Conservation (phyloP, 2,329 filamentous ascomycete genomes). For the Hypoxylon rubiginosum region DNA sequence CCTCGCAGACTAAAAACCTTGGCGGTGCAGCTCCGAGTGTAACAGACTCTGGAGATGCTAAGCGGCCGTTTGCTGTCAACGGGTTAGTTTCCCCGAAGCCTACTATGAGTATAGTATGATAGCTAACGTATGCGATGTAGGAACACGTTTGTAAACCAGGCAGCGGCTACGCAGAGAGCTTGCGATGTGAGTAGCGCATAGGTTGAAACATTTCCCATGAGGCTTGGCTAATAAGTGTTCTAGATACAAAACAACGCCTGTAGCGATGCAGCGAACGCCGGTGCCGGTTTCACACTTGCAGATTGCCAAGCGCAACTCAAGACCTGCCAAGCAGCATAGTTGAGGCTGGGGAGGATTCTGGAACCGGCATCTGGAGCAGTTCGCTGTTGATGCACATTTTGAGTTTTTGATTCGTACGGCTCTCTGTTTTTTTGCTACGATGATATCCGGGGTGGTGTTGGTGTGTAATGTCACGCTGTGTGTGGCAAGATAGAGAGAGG, state of each 20-base stretch:
- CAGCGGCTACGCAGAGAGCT: slow-evolving; percentile 69
- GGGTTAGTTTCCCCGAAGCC: slow-evolving; percentile 49
- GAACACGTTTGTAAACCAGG: slow-evolving; percentile 68
- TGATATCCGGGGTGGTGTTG: slow-evolving; percentile 21
- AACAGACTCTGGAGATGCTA: slow-evolving; percentile 46
- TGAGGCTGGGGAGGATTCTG: slow-evolving; percentile 23
- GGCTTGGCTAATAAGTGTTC: slow-evolving; percentile 1
- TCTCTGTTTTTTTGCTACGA: slow-evolving; percentile 23
- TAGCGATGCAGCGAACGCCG: slow-evolving; percentile 67
- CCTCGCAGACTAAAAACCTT: slow-evolving; percentile 41
- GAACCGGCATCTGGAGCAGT: slow-evolving; percentile 19
- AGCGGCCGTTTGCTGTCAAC: slow-evolving; percentile 69
- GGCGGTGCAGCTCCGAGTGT: slow-evolving; percentile 45
- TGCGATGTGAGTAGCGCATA: slow-evolving; percentile 60
- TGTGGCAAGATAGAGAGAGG: slow-evolving; percentile 41
- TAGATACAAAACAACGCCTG: slow-evolving; percentile 73
- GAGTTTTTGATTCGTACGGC: slow-evolving; percentile 37
- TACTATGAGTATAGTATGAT: slow-evolving; percentile 63
- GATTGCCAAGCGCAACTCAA: slow-evolving; percentile 68
- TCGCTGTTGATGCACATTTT: slow-evolving; percentile 14
- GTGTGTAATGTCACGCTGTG: slow-evolving; percentile 38
- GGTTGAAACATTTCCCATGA: neutral
- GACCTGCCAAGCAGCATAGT: slow-evolving; percentile 40
- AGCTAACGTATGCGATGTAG: slow-evolving; percentile 32
- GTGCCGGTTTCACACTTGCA: slow-evolving; percentile 58